Evolutionary conservation across 352 stramenopile genomes (phyloP).

Genomic region (Globisporangium megalacanthum): DNA sequence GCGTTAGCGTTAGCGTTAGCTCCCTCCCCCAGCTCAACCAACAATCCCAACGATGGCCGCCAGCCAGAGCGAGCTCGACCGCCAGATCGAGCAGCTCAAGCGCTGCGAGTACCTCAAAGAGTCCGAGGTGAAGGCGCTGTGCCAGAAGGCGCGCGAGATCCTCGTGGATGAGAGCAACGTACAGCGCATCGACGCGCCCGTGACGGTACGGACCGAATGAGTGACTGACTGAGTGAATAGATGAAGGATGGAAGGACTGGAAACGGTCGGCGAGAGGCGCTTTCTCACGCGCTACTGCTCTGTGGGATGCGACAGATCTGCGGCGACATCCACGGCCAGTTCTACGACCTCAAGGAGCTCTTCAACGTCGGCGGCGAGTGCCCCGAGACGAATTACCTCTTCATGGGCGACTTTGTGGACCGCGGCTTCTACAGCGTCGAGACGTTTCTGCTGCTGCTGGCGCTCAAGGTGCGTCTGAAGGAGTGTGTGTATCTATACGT

Average conservation of each 20-base stretch:
- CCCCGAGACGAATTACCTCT: conserved; percentile 76
- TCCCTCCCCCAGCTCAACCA: no score
- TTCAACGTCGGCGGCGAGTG: conserved; percentile 91
- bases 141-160: conserved; percentile 97
- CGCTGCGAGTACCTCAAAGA: conserved; percentile 98
- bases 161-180: conserved; percentile 99
- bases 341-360: conserved; percentile 97
- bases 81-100: conserved; percentile 89
- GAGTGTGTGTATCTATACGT: neutral
- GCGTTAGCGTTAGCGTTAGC: no score
- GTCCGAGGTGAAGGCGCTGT: conserved; percentile 97
- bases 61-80: conserved; percentile 83
- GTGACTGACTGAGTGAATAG: no score
- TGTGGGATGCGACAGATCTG: conserved; percentile 36
- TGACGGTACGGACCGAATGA: conserved; percentile 88
- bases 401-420: conserved; percentile 84
- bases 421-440: conserved; percentile 86
- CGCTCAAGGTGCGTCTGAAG: conserved; percentile 6
- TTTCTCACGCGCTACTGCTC: no score
- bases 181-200: conserved; percentile 97
- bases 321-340: conserved; percentile 97
- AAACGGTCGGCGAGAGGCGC: no score
- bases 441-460: conserved; percentile 77
- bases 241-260: no score
- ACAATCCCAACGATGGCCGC: conserved; percentile 38